Percentiles rank a stretch among this genome's conserved stretches.
These are phyloP conservation scores for Saccharomycopsis sp. DNA, from an alignment of 805 yeast genomes.

Conservation along the genomic window DNA sequence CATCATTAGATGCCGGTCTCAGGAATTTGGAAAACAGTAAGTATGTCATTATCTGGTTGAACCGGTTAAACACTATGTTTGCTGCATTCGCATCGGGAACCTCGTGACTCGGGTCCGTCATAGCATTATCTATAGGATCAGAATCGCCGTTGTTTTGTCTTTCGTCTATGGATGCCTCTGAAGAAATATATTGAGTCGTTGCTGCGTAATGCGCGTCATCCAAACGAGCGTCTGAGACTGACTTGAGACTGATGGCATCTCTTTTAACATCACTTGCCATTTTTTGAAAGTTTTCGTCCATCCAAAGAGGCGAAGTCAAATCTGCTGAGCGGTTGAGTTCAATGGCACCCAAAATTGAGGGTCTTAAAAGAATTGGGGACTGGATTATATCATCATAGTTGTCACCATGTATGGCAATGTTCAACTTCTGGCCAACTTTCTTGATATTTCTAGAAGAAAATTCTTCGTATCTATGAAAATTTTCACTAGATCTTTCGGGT, in stretches of 20 bases:
- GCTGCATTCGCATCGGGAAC: neutral
- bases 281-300: neutral
- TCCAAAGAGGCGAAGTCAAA: neutral
- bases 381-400: neutral
- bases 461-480: neutral
- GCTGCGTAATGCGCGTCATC: neutral
- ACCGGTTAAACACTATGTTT: neutral
- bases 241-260: neutral
- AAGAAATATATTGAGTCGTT: too few relatives aligned
- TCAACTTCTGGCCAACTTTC: neutral
- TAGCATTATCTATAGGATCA: neutral
- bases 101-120: neutral
- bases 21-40: neutral
- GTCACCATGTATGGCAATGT: neutral
- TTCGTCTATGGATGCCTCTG: too few relatives aligned
- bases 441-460: neutral
- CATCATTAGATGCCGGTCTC: neutral
- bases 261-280: neutral
- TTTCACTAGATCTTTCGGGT: neutral
- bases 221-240: neutral
- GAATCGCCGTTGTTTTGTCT: too few relatives aligned
- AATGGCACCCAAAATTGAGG: conserved; percentile 35
- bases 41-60: neutral
- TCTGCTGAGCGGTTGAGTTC: conserved; percentile 28
- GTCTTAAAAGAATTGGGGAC: conserved; percentile 24